Conservation (phyloP, 331 rosid species). For the Rosa hybrid region DNA sequence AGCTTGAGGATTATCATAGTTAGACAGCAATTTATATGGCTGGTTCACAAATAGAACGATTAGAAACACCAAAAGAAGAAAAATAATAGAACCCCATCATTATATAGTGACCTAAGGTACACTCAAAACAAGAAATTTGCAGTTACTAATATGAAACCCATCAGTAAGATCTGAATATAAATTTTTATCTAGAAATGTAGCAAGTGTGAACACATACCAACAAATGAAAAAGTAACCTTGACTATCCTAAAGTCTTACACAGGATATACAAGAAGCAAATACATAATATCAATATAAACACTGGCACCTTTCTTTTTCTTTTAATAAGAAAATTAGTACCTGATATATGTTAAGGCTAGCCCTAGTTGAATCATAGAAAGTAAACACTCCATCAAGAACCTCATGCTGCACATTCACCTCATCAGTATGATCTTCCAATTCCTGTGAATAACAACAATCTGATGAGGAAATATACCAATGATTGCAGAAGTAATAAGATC, state of each 20-base stretch:
- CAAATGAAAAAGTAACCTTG: background rate
- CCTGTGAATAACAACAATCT: constrained; percentile 46
- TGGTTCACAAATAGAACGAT: background rate
- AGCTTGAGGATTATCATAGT: background rate
- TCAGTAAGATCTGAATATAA: background rate
- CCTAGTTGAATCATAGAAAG: constrained; percentile 79
- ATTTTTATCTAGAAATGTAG: background rate
- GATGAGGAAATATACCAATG: constrained; percentile 11
- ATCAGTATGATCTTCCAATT: constrained; percentile 82
- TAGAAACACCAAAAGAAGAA: background rate
- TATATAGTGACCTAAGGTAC: background rate
- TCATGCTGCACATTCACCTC: constrained; percentile 83
- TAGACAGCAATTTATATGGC: background rate
- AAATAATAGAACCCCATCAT: background rate
- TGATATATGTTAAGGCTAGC: constrained; percentile 76
- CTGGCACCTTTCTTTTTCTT: constrained; percentile 36
- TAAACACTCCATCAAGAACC: constrained; percentile 81
- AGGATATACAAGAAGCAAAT: background rate
- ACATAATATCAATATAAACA: constrained; percentile 3
- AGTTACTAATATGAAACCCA: background rate
- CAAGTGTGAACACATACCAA: background rate
- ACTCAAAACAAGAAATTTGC: background rate
- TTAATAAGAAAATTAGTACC: constrained; percentile 43
- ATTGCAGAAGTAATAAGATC: background rate
- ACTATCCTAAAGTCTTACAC: background rate